These are phyloP conservation scores for Colletotrichum navitas DNA, from an alignment of 2,329 filamentous ascomycete species.

Conservation along the genomic window DNA sequence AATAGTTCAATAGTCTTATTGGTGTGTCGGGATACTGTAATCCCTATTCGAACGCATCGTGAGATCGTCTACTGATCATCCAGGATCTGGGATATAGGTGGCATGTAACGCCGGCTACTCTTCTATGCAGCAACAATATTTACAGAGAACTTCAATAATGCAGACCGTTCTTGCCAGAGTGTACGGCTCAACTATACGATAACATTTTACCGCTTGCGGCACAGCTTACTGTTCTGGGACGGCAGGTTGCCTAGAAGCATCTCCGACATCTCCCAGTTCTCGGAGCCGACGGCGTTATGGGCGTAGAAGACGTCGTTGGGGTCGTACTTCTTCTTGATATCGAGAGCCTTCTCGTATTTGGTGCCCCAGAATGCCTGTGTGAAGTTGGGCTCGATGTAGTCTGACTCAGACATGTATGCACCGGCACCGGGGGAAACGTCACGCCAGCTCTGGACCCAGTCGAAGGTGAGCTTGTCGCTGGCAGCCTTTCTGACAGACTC, in stretches of 20 bases:
- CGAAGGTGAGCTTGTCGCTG: slow-evolving; percentile 47
- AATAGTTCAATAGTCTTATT: not conserved
- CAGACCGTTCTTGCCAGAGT: not conserved
- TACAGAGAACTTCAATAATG: slow-evolving; percentile 17
- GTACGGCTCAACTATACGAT: not conserved
- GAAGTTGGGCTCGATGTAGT: slow-evolving; percentile 44
- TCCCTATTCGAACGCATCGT: slow-evolving; percentile 5
- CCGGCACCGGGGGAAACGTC: slow-evolving; percentile 43
- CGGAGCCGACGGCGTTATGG: slow-evolving; percentile 41
- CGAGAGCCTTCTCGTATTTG: slow-evolving; percentile 39
- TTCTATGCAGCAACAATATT: slow-evolving; percentile 33
- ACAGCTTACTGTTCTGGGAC: slow-evolving; percentile 45
- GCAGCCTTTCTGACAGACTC: slow-evolving; percentile 48
- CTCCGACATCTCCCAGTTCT: slow-evolving; percentile 42
- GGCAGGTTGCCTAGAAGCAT: slow-evolving; percentile 42
- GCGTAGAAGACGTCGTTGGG: slow-evolving; percentile 43
- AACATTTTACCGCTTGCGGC: slow-evolving; percentile 28
- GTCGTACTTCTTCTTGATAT: slow-evolving; percentile 43
- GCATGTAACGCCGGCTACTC: not conserved
- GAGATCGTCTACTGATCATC: slow-evolving; percentile 26
- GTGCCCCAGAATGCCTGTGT: slow-evolving; percentile 43
- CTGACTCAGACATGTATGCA: slow-evolving; percentile 45
- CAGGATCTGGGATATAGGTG: not conserved
- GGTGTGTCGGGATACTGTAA: not conserved
- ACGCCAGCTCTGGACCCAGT: slow-evolving; percentile 54